A percentile compares a stretch with the other conserved stretches of the same genome.
phyloP scores from a whole-genome alignment of 345 rosid species.

The Eucalyptus dawsonii region DNA sequence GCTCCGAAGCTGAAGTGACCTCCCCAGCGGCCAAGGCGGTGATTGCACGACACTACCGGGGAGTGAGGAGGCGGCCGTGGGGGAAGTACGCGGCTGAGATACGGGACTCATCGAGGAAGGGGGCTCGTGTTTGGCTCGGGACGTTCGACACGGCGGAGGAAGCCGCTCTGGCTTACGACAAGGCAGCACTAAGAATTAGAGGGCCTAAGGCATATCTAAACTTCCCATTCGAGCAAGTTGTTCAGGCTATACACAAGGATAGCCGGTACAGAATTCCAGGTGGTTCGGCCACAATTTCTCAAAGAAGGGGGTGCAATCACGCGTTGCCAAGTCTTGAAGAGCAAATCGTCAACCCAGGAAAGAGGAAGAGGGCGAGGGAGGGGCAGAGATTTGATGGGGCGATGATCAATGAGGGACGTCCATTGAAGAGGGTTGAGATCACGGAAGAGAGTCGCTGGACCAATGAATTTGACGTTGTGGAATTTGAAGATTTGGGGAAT shows the following conservation, averaged over 20 bases:
- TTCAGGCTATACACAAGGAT: slow-evolving; percentile 24
- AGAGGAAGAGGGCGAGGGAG: neutral
- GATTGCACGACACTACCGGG: slow-evolving; percentile 44
- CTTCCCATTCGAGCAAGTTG: slow-evolving; percentile 48
- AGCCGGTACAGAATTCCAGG: neutral
- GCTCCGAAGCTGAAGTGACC: neutral
- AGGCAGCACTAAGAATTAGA: slow-evolving; percentile 77
- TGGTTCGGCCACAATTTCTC: neutral
- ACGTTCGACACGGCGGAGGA: slow-evolving; percentile 80
- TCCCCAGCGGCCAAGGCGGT: neutral
- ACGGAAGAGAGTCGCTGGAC: slow-evolving; percentile 6
- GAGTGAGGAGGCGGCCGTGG: slow-evolving; percentile 83
- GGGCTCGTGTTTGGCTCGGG: slow-evolving; percentile 83
- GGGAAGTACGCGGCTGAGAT: slow-evolving; percentile 89
- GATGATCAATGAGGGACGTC: slow-evolving; percentile 2
- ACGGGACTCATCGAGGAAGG: slow-evolving; percentile 60
- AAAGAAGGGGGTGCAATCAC: neutral
- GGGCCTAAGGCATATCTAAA: slow-evolving; percentile 62
- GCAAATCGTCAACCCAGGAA: neutral
- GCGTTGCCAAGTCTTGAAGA: neutral
- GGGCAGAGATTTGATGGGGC: neutral
- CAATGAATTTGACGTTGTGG: slow-evolving; percentile 19
- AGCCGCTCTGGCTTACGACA: slow-evolving; percentile 89
- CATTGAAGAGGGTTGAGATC: slow-evolving; percentile 10
- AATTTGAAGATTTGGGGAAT: slow-evolving; percentile 62